These are phyloP conservation scores for Claviceps lovelessii DNA, from an alignment of 2,329 filamentous ascomycete genomes.

Conservation along the genomic window DNA sequence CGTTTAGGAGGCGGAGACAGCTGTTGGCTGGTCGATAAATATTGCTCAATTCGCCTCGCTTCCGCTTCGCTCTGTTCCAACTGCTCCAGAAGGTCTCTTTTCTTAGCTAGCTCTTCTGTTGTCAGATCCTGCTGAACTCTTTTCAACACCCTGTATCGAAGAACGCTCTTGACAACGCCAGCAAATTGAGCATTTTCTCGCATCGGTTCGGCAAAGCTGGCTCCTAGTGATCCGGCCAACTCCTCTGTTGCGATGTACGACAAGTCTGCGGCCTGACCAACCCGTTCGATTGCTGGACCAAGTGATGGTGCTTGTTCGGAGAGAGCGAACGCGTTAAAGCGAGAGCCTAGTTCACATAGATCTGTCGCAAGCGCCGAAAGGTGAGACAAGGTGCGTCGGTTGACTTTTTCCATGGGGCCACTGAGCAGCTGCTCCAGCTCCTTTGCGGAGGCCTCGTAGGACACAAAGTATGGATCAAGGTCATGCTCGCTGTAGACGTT, in stretches of 20 bases:
- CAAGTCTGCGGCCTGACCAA: slow-evolving; percentile 87
- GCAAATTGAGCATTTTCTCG: slow-evolving; percentile 95
- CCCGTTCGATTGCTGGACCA: slow-evolving; percentile 81
- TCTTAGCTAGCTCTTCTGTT: slow-evolving; percentile 80
- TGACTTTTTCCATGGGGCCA: slow-evolving; percentile 94
- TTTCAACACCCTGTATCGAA: slow-evolving; percentile 84
- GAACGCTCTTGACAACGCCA: slow-evolving; percentile 75
- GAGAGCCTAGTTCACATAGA: slow-evolving; percentile 82
- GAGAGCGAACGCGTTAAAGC: slow-evolving; percentile 91
- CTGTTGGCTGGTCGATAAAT: slow-evolving; percentile 61
- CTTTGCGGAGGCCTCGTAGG: slow-evolving; percentile 82
- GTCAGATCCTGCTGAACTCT: slow-evolving; percentile 97
- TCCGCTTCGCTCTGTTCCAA: slow-evolving; percentile 90
- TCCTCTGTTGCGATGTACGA: slow-evolving; percentile 95
- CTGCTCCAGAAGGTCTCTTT: slow-evolving; percentile 65
- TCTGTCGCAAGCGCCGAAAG: slow-evolving; percentile 72
- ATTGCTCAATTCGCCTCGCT: slow-evolving; percentile 84
- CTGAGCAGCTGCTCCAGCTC: slow-evolving; percentile 79
- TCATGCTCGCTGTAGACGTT: slow-evolving; percentile 72
- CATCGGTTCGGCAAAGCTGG: slow-evolving; percentile 94
- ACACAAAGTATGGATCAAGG: slow-evolving; percentile 88
- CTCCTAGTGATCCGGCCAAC: slow-evolving; percentile 71
- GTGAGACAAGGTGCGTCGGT: slow-evolving; percentile 75
- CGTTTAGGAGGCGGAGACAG: slow-evolving; percentile 47
- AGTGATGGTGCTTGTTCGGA: slow-evolving; percentile 83